Percentiles rank a stretch among this genome's conserved stretches.
These are phyloP conservation scores for Biancaea sappan DNA, from an alignment of 306 rosid species.

Conservation along the genomic window DNA sequence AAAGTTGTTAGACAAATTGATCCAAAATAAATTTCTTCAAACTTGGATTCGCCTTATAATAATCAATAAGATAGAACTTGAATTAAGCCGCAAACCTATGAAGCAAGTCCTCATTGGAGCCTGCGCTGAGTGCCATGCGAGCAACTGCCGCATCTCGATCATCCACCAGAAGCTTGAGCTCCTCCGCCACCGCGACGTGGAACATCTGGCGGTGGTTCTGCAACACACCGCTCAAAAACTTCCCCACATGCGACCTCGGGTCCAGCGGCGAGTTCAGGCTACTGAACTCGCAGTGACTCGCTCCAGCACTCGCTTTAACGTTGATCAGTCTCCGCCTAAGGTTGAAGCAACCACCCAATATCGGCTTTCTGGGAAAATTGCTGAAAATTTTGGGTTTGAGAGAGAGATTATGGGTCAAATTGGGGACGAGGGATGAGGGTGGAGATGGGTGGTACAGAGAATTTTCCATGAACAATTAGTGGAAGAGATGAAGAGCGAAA, in stretches of 20 bases:
- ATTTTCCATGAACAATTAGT: slow-evolving; percentile 33
- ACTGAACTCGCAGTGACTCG: slow-evolving; percentile 44
- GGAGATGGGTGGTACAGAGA: slow-evolving; percentile 12
- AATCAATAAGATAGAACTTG: too few species aligned
- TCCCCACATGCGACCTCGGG: slow-evolving; percentile 61
- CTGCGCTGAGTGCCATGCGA: slow-evolving; percentile 54
- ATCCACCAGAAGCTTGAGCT: slow-evolving; percentile 66
- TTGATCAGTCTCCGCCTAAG: neutral
- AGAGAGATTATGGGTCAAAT: neutral
- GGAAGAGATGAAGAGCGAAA: neutral
- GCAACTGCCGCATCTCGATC: slow-evolving; percentile 63
- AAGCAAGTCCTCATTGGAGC: slow-evolving; percentile 68
- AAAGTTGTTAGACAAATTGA: too few species aligned
- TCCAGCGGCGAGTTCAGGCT: slow-evolving; percentile 72
- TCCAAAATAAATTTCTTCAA: too few species aligned
- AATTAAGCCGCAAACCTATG: slow-evolving; percentile 61
- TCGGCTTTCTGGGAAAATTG: neutral
- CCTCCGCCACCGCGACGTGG: slow-evolving; percentile 69
- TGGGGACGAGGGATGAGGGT: neutral
- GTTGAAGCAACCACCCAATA: neutral
- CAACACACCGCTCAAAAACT: slow-evolving; percentile 56
- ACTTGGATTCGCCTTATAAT: too few species aligned
- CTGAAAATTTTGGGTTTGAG: neutral
- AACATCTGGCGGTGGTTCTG: slow-evolving; percentile 75
- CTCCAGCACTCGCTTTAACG: slow-evolving; percentile 35